Percentiles rank a stretch among this genome's conserved stretches.
Evolutionary conservation across 2,329 filamentous ascomycete species (phyloP).

Genomic region (Parasarocladium wereldwijsianum): DNA sequence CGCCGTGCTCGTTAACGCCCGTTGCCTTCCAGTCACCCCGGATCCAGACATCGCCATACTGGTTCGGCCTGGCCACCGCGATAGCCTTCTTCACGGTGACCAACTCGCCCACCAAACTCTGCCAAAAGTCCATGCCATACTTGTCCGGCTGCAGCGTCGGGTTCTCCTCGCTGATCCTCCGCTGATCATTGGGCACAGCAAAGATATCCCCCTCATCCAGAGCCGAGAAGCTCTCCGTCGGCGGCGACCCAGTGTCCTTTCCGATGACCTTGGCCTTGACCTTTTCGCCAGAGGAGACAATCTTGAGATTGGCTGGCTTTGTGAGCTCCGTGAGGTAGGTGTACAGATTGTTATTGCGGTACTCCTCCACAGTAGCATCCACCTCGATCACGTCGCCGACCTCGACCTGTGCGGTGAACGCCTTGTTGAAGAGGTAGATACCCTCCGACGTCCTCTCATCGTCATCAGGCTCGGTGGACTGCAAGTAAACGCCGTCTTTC

Average conservation of each 20-base stretch:
- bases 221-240: conserved; percentile 43
- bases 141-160: conserved; percentile 42
- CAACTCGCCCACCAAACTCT: conserved; percentile 51
- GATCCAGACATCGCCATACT: conserved; percentile 55
- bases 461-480: conserved; percentile 40
- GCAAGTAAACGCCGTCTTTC: conserved; percentile 47
- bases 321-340: conserved; percentile 50
- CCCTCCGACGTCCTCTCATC: conserved; percentile 46
- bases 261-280: conserved; percentile 48
- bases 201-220: conserved; percentile 54
- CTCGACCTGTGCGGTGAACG: conserved; percentile 32
- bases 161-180: conserved; percentile 41
- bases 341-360: conserved; percentile 35
- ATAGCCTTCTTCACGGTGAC: conserved; percentile 45
- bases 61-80: conserved; percentile 45
- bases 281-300: conserved; percentile 36
- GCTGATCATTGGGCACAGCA: conserved; percentile 45
- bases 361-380: conserved; percentile 43
- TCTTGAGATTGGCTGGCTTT: conserved; percentile 34
- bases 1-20: conserved; percentile 46
- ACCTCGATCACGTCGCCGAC: conserved; percentile 50
- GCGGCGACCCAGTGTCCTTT: conserved; percentile 38
- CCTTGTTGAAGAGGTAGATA: conserved; percentile 47
- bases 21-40: conserved; percentile 49
- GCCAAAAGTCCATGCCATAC: conserved; percentile 63